Evolutionary conservation across 768 basidiomycete species (phyloP).

Genomic region (Lyophyllum semitale): DNA sequence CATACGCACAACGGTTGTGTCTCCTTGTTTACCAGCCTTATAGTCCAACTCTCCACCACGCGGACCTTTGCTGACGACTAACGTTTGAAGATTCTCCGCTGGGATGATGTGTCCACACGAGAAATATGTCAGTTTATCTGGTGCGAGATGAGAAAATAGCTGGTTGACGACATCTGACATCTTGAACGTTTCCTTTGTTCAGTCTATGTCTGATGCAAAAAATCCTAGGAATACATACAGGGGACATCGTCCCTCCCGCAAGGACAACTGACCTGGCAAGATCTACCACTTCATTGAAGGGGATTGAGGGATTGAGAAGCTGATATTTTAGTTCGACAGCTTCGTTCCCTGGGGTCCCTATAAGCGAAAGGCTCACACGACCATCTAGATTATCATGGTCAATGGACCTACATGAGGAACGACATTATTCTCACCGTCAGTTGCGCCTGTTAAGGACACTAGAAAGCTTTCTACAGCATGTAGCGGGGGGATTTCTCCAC

Average conservation of each 20-base stretch:
- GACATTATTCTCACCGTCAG: constrained; percentile 53
- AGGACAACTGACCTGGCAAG: constrained; percentile 82
- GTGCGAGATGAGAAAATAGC: constrained; percentile 68
- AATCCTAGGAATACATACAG: constrained; percentile 50
- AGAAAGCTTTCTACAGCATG: constrained; percentile 81
- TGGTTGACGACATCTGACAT: constrained; percentile 86
- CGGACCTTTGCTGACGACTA: constrained; percentile 77
- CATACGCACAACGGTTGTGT: constrained; percentile 59
- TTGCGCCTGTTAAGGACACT: constrained; percentile 72
- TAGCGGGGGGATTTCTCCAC: constrained; percentile 68
- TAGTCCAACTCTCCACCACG: constrained; percentile 75
- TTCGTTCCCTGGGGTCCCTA: constrained; percentile 35
- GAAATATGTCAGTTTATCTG: constrained; percentile 71
- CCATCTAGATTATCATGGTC: constrained; percentile 55
- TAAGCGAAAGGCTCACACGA: constrained; percentile 62
- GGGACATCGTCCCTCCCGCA: constrained; percentile 98
- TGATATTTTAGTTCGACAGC: constrained; percentile 83
- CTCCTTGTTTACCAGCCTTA: constrained; percentile 73
- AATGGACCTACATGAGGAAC: not conserved
- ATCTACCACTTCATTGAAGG: constrained; percentile 83
- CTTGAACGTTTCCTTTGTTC: constrained; percentile 37
- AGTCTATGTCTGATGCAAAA: not conserved
- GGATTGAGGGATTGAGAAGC: constrained; percentile 86
- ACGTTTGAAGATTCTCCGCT: constrained; percentile 68
- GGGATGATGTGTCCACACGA: constrained; percentile 95